Conservation (phyloP, 257 asterid species). For the Capsicum pubescens region DNA sequence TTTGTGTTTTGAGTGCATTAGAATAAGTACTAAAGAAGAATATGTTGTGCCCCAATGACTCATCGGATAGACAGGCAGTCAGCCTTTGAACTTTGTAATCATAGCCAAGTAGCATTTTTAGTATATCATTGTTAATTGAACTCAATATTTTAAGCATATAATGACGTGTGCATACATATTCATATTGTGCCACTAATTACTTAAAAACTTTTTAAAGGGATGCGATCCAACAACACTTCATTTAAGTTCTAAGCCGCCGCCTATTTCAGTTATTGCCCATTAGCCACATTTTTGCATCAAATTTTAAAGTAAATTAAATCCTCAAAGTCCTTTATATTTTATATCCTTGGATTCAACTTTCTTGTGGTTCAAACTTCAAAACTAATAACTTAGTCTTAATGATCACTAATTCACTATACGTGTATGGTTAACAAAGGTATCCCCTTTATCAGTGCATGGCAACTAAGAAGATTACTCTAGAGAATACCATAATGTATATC, state of each 20-base stretch:
- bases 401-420: background rate
- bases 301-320: too few relatives aligned
- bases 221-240: conserved; percentile 30
- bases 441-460: conserved; percentile 6
- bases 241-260: background rate
- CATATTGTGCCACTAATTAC: conserved; percentile 35
- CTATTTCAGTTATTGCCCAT: background rate
- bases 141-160: conserved; percentile 37
- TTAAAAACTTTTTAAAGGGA: conserved; percentile 26
- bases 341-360: background rate
- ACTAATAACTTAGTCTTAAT: background rate
- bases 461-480: conserved; percentile 7
- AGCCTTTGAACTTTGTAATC: background rate
- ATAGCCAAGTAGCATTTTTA: conserved; percentile 12
- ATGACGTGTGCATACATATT: conserved; percentile 47
- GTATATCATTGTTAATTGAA: conserved; percentile 27
- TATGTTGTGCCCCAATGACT: conserved; percentile 39
- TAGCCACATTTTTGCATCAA: background rate
- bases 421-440: background rate
- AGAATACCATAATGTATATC: background rate
- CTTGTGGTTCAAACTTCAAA: conserved; percentile 27
- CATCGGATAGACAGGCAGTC: conserved; percentile 55
- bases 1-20: conserved; percentile 44
- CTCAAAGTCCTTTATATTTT: background rate
- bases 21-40: conserved; percentile 34